A percentile compares a stretch with the other conserved stretches of the same genome.
Conservation (phyloP, 1,139 yeast species). For the Taiozyma onychis region DNA sequence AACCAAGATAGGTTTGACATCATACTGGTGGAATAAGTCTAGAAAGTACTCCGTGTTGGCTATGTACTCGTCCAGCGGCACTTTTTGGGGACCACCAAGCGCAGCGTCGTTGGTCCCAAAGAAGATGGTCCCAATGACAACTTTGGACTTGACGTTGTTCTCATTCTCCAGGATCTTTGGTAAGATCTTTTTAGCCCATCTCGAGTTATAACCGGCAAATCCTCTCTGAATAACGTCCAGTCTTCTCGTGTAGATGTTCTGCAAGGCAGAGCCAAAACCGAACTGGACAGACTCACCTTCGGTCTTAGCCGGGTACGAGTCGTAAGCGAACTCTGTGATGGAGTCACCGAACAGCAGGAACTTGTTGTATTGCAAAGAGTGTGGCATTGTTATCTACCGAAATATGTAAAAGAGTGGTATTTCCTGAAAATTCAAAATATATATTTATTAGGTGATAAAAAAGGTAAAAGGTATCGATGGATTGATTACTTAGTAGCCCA, state of each 20-base stretch:
- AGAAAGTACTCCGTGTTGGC: constrained; percentile 43
- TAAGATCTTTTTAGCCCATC: constrained; percentile 42
- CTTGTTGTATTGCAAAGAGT: constrained; percentile 30
- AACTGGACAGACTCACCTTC: constrained; percentile 28
- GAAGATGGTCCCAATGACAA: constrained; percentile 50
- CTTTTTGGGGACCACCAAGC: constrained; percentile 44
- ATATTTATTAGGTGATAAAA: background rate
- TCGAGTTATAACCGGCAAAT: constrained; percentile 55
- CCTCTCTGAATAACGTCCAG: constrained; percentile 58
- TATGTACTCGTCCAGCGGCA: constrained; percentile 42
- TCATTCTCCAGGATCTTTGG: constrained; percentile 44
- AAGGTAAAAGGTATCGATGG: background rate
- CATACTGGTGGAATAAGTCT: constrained; percentile 31
- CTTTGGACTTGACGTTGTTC: constrained; percentile 27
- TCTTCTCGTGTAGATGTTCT: constrained; percentile 41
- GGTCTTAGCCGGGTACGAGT: constrained; percentile 20
- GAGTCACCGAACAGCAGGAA: constrained; percentile 67
- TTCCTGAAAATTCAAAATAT: background rate
- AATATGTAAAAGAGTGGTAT: background rate
- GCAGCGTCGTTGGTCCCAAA: constrained; percentile 77
- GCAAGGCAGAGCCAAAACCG: constrained; percentile 47
- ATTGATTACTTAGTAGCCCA: constrained; percentile 50
- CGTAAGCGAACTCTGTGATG: constrained; percentile 50
- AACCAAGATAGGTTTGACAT: constrained; percentile 47
- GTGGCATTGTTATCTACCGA: background rate